Base-by-base conservation (phyloP, 108 stramenopile species). In the Stephanodiscus minutulus region DNA sequence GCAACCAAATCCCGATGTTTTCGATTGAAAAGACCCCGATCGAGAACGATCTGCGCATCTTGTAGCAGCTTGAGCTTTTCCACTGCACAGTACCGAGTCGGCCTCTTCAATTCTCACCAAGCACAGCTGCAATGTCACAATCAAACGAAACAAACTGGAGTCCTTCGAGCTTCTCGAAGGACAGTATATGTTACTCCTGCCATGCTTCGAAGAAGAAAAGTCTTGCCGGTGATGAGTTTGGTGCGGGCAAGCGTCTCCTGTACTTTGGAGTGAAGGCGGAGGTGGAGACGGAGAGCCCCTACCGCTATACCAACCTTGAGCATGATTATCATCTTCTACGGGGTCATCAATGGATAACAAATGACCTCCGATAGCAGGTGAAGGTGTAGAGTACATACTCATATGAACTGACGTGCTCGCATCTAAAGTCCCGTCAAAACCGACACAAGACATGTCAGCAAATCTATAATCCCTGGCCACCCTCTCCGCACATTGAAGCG, bases 101-200 rank as follows among this genome's bases (percentile, higher is more conserved):
- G 87, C 92, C 58, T 93, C 90, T 63, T 87, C 85, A 39, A 94
- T 81, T 39, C 93, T 64, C 13, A 89, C 75, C 67, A 90, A 58
- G 63, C 87, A 88, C 17, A 94, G 77, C 66, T 91, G 87, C 54
- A 91, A 67, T 4, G 76, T 70, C 10, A 87, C 87, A 61, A 94
- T 88, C 27, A 94, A 73, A 44, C 87, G 85, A 73, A 94, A 94
- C 25, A 94, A 39, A 25, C 88, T 74, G 5, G 88, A 78, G 70
- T 88, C 87, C 22, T 77, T 82, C 2, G 85, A 77, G 66, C 76
- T 73, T 47, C 73, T 60, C 31, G 64, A 49, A n/a, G 83, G 73
- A 18, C 31, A 35, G 27, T 72, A 39, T 3, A 50, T 8, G 33
- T 18, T 39, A 21, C 6, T 22, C 28, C 13, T 41, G 50, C 33